A percentile compares a stretch with the other conserved stretches of the same genome.
These are phyloP conservation scores for Hericium rajendrae DNA, from an alignment of 768 basidiomycete species.

Conservation along the genomic window DNA sequence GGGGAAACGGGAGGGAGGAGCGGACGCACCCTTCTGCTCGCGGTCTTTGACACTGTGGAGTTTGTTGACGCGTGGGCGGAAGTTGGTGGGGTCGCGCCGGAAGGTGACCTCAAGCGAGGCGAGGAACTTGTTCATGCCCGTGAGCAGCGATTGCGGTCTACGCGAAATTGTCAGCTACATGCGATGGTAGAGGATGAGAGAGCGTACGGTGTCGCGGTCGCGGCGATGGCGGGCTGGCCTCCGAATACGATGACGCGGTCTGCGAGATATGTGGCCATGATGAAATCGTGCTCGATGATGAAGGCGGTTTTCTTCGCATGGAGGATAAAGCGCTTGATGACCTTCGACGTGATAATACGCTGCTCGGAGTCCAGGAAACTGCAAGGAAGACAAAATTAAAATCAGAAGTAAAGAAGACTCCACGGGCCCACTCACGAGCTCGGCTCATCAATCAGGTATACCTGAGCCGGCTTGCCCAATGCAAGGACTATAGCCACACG, in stretches of 20 bases:
- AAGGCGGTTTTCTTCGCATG: constrained; percentile 97
- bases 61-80: constrained; percentile 84
- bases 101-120: constrained; percentile 95
- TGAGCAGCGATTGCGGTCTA: constrained; percentile 82
- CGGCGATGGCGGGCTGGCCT: constrained; percentile 75
- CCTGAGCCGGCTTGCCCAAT: constrained; percentile 75
- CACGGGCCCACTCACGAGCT: constrained; percentile 41
- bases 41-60: constrained; percentile 76
- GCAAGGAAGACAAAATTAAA: neutral
- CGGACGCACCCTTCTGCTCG: constrained; percentile 67
- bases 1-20: constrained; percentile 3
- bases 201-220: constrained; percentile 84
- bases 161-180: neutral
- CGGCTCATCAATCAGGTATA: constrained; percentile 96
- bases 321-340: constrained; percentile 97
- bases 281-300: constrained; percentile 99
- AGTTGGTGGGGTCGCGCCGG: constrained; percentile 94
- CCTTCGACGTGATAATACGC: constrained; percentile 95
- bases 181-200: neutral
- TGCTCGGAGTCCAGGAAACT: constrained; percentile 98
- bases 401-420: neutral
- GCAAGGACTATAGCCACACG: constrained; percentile 94
- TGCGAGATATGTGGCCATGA: constrained; percentile 99
- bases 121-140: constrained; percentile 98
- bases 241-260: constrained; percentile 94